Percentiles rank a stretch among this genome's conserved stretches.
Evolutionary conservation across 495 filamentous ascomycete species (phyloP).

Genomic region (Collariella sp.): DNA sequence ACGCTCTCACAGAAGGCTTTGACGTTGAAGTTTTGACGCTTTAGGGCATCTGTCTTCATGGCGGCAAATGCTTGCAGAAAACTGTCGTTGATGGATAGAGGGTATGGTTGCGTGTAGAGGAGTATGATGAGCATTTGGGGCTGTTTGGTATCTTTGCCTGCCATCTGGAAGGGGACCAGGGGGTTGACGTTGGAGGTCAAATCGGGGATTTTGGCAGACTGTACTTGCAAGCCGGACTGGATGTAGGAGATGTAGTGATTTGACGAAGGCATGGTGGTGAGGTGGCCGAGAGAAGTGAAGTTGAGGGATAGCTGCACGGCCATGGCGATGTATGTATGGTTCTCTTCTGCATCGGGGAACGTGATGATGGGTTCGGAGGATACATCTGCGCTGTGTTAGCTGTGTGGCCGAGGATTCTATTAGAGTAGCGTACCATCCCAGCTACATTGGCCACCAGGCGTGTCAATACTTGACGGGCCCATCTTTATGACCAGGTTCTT

Average conservation of each 20-base stretch:
- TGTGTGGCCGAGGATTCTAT: neutral
- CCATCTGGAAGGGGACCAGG: slow-evolving; percentile 14
- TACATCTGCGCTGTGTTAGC: slow-evolving; percentile 11
- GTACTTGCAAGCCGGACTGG: slow-evolving; percentile 6
- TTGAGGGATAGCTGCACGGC: slow-evolving; percentile 10
- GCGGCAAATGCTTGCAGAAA: slow-evolving; percentile 5
- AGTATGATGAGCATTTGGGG: slow-evolving; percentile 12
- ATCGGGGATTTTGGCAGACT: neutral
- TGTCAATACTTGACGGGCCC: slow-evolving; percentile 2
- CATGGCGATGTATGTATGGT: slow-evolving; percentile 16
- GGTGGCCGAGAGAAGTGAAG: slow-evolving; percentile 7
- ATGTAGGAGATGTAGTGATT: slow-evolving; percentile 11
- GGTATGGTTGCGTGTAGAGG: slow-evolving; percentile 16
- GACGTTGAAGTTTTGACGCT: slow-evolving; percentile 11
- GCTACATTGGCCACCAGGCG: slow-evolving; percentile 6
- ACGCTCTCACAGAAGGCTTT: slow-evolving; percentile 12
- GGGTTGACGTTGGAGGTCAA: slow-evolving; percentile 14
- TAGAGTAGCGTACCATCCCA: slow-evolving; percentile 10
- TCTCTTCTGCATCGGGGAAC: slow-evolving; percentile 5
- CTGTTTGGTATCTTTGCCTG: neutral
- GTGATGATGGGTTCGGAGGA: slow-evolving; percentile 11
- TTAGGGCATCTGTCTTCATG: slow-evolving; percentile 3
- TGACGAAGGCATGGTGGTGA: neutral
- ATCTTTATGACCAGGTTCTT: slow-evolving; percentile 9
- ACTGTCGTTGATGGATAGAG: slow-evolving; percentile 9